These are phyloP conservation scores for Brettanomyces bruxellensis DNA, from an alignment of 805 yeast genomes.

Conservation along the genomic window DNA sequence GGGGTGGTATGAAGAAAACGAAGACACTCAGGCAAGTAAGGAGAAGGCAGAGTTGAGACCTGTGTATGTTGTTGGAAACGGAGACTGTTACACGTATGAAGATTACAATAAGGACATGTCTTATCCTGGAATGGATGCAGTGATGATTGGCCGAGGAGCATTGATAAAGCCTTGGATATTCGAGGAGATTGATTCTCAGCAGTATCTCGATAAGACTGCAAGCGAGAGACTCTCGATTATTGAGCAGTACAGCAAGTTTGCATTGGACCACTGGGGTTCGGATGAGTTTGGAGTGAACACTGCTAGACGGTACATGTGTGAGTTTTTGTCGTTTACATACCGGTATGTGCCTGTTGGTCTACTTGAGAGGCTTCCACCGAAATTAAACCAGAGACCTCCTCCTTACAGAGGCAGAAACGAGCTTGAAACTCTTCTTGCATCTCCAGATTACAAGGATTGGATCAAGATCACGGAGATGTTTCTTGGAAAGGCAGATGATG, in stretches of 20 bases:
- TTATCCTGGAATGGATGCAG: constrained; percentile 73
- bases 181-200: constrained; percentile 86
- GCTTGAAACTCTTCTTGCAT: constrained; percentile 80
- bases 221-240: constrained; percentile 77
- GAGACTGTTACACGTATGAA: constrained; percentile 79
- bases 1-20: constrained; percentile 44
- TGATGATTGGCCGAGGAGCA: constrained; percentile 98
- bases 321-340: constrained; percentile 87
- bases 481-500: constrained; percentile 73
- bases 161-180: constrained; percentile 98
- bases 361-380: constrained; percentile 80
- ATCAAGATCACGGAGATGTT: constrained; percentile 92
- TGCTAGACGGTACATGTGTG: constrained; percentile 87
- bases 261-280: constrained; percentile 95
- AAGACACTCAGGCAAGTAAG: constrained; percentile 49
- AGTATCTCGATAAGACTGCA: constrained; percentile 85
- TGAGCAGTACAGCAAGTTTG: constrained; percentile 61
- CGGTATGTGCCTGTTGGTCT: constrained; percentile 93
- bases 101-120: constrained; percentile 76
- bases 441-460: constrained; percentile 88
- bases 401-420: constrained; percentile 90
- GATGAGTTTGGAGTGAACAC: constrained; percentile 89
- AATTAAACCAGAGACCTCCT: constrained; percentile 89
- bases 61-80: constrained; percentile 87
- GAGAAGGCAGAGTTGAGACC: constrained; percentile 47